phyloP scores from a whole-genome alignment of 768 basidiomycete genomes.

The Trametes maxima region DNA sequence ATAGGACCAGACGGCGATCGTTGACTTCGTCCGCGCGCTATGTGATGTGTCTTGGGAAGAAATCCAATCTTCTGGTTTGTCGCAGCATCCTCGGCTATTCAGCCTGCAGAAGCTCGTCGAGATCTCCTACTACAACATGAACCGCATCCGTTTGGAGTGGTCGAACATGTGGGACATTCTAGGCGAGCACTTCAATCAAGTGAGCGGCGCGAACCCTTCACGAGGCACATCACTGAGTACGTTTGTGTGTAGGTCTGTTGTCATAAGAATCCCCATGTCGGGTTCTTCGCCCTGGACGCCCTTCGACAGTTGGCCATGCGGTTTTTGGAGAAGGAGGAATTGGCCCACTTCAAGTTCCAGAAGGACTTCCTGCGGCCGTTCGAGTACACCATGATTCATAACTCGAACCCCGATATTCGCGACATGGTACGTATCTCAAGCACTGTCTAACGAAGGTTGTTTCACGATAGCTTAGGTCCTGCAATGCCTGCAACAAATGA shows the following conservation, averaged over 20 bases:
- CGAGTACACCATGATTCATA: slow-evolving; percentile 97
- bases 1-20: slow-evolving; percentile 79
- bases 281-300: slow-evolving; percentile 95
- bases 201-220: slow-evolving; percentile 31
- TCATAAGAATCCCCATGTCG: slow-evolving; percentile 95
- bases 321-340: slow-evolving; percentile 97
- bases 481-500: slow-evolving; percentile 98
- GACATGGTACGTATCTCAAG: slow-evolving; percentile 73
- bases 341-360: slow-evolving; percentile 98
- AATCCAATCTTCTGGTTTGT: slow-evolving; percentile 94
- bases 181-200: slow-evolving; percentile 98
- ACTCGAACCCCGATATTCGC: slow-evolving; percentile 91
- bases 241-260: slow-evolving; percentile 79
- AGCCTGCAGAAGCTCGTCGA: slow-evolving; percentile 98
- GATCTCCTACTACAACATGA: slow-evolving; percentile 99
- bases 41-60: slow-evolving; percentile 99
- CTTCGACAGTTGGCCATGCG: slow-evolving; percentile 97
- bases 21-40: slow-evolving; percentile 94
- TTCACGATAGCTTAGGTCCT: slow-evolving; percentile 60
- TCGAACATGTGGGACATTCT: slow-evolving; percentile 96
- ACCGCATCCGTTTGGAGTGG: slow-evolving; percentile 97
- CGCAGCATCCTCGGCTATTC: slow-evolving; percentile 93
- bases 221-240: too few species aligned
- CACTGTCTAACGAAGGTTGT: not conserved
- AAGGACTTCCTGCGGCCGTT: slow-evolving; percentile 99